Base-by-base conservation (phyloP, 148 eudicot genomes). In the Cornus suecica region DNA sequence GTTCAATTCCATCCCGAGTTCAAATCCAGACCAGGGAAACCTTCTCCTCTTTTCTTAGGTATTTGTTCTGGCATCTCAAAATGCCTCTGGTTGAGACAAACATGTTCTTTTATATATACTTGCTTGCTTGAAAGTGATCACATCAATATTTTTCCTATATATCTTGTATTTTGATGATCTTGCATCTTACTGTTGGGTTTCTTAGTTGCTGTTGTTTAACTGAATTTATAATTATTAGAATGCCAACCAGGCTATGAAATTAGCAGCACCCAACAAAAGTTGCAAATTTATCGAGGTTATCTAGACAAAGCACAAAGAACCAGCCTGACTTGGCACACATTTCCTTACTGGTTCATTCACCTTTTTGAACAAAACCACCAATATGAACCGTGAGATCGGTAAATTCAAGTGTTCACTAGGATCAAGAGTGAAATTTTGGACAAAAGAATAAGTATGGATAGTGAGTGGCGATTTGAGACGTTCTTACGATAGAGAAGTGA, bases 1-100 rank as follows among this genome's bases (percentile, higher is more conserved):
- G 97, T 87, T 79, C 99, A 95, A 77, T 95, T 95, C 79, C 99
- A 95, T 84, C 99, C 99, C 0, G 99, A 95, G 86, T 95, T 88
- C 74, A 95, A 87, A 70, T 93, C 99, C 45, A 87, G 99, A 72
- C 99, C 99, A 16, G 97, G 91, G 72, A 91, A 87, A 72, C 99
- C 99, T 37, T 93, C 99, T 75, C 87, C 98, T 70, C 83, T 91
- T 54, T 95, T 93, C 84, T 79, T 87, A 83, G 99, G 99, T 95
- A 85, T 15, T 69, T 76, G 66, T 51, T 48, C 11, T 24, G 23
- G 41, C 29, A 72, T 66, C 32, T 20, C 70, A 67, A 9, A 67
- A 18, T 67, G 30, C 6, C 5, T 18, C 22, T 58, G 18, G 1
- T 18, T 18, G 24, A 58, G 24, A 22, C 18, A 58, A 22, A 5